These are phyloP conservation scores for Cryptosporidium canis DNA, from an alignment of 169 alveolate species.

Conservation along the genomic window DNA sequence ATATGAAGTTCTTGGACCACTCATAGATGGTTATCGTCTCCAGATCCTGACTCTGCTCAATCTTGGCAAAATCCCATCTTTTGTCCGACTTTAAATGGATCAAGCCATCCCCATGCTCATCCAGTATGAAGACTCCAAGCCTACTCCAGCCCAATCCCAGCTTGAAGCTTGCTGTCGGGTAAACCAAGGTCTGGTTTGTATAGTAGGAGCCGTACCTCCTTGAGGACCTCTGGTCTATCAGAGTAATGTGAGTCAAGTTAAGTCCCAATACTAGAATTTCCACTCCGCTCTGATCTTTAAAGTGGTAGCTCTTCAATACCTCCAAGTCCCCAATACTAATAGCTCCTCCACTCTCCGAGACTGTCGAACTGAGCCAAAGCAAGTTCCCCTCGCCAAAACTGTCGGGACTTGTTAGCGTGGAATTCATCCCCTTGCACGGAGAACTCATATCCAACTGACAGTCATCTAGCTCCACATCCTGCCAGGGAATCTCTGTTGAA, in stretches of 20 bases:
- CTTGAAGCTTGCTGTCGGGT: neutral
- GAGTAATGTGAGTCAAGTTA: neutral
- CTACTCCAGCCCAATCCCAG: neutral
- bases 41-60: neutral
- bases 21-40: neutral
- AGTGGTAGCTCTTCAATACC: neutral
- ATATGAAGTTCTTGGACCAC: too few relatives aligned
- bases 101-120: neutral
- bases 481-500: slow-evolving; percentile 31
- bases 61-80: neutral
- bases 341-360: too few relatives aligned
- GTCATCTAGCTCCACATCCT: neutral
- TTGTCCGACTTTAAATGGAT: neutral
- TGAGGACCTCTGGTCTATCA: neutral
- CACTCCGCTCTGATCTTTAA: neutral
- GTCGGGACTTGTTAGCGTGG: neutral
- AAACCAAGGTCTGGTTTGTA: neutral
- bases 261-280: neutral
- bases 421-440: slow-evolving; percentile 22
- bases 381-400: neutral
- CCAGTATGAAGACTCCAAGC: neutral
- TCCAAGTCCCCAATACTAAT: too few relatives aligned
- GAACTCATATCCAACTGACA: neutral
- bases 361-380: neutral
- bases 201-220: neutral